Conservation (phyloP, 768 basidiomycete species). For the Termitomyces sp. region DNA sequence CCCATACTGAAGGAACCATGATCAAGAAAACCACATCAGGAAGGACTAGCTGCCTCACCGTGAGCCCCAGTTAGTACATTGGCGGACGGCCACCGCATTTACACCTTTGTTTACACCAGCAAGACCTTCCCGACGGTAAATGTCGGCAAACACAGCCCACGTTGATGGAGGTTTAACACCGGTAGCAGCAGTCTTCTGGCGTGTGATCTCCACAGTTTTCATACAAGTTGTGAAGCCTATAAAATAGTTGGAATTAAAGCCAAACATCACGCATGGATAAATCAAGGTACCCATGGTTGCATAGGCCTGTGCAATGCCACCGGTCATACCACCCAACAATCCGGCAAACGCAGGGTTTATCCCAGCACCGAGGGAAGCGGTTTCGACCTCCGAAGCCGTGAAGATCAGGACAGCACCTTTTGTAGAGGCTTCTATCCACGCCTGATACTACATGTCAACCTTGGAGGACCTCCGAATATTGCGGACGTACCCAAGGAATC, state of each 20-base stretch:
- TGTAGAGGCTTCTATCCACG: constrained; percentile 99
- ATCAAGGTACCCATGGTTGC: constrained; percentile 88
- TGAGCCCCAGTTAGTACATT: constrained; percentile 92
- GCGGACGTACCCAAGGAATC: constrained; percentile 84
- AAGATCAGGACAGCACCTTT: constrained; percentile 97
- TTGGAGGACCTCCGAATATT: neutral
- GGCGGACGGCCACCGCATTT: constrained; percentile 87
- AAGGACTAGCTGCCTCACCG: constrained; percentile 45
- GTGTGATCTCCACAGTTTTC: constrained; percentile 98
- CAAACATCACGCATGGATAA: constrained; percentile 6
- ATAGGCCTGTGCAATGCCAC: constrained; percentile 96
- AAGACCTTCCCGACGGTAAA: constrained; percentile 89
- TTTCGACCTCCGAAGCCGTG: constrained; percentile 92
- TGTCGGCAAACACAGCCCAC: constrained; percentile 91
- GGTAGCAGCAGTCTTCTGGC: constrained; percentile 81
- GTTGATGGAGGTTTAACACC: constrained; percentile 89
- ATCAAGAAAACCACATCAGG: neutral
- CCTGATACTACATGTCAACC: constrained; percentile 40
- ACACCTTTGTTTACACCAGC: constrained; percentile 99
- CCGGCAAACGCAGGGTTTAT: constrained; percentile 80
- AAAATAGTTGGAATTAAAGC: neutral
- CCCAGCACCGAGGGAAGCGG: constrained; percentile 54
- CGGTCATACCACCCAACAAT: constrained; percentile 94
- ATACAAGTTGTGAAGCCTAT: constrained; percentile 97
- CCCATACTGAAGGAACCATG: constrained; percentile 63